phyloP scores from a whole-genome alignment of 139 green algal species.

The Zygnema cylindricum region DNA sequence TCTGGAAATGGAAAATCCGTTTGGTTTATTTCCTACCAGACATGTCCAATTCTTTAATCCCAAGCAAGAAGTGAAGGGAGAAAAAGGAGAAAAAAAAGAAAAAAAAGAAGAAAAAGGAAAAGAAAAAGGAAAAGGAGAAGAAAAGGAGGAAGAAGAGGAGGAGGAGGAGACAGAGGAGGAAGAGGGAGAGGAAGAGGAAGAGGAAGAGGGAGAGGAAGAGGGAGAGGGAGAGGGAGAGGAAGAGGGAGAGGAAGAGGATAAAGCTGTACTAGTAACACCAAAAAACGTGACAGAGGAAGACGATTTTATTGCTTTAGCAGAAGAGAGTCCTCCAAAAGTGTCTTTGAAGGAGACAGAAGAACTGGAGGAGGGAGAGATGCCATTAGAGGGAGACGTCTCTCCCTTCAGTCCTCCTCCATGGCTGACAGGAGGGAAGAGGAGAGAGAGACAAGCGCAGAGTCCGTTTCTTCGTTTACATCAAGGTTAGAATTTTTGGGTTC shows the following conservation, averaged over 20 bases:
- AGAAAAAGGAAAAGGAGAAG: not conserved
- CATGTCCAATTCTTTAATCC: too few relatives aligned
- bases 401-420: too few relatives aligned
- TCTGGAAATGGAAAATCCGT: not conserved
- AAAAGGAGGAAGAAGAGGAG: not conserved
- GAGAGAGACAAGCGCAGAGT: too few relatives aligned
- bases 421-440: too few relatives aligned
- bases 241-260: not conserved
- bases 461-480: too few relatives aligned
- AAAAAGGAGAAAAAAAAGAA: not conserved
- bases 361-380: not conserved
- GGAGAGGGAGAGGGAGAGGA: not conserved
- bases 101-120: not conserved
- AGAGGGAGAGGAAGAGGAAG: constrained; percentile 20
- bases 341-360: not conserved
- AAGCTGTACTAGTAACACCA: too few relatives aligned
- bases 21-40: too few relatives aligned
- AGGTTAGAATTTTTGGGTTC: too few relatives aligned
- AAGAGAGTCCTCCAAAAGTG: too few relatives aligned
- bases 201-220: constrained; percentile 29
- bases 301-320: too few relatives aligned
- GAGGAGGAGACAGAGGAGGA: not conserved
- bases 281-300: too few relatives aligned
- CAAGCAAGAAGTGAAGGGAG: not conserved
- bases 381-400: not conserved